phyloP scores from a whole-genome alignment of 345 rosid genomes.

The Eucalyptus tenuipes region DNA sequence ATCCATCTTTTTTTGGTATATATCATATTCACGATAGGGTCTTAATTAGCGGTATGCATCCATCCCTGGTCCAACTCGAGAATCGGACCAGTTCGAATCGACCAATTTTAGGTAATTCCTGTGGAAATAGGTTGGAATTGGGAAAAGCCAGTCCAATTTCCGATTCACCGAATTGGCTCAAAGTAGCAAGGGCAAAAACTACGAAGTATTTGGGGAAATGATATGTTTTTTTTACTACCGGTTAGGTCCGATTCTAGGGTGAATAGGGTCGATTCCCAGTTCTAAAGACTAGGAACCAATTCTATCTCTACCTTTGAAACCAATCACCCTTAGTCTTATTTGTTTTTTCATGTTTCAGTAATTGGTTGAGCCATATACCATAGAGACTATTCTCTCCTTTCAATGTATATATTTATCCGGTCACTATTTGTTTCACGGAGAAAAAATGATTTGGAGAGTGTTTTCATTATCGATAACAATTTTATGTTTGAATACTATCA shows the following conservation, averaged over 20 bases:
- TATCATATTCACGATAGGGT: background rate
- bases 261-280: accelerated
- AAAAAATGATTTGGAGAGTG: background rate
- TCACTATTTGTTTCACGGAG: accelerated
- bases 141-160: background rate
- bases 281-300: background rate
- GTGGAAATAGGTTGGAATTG: background rate
- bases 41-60: background rate
- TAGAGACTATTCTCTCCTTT: background rate
- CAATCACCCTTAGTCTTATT: background rate
- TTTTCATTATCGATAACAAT: background rate
- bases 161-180: background rate
- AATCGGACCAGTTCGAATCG: accelerated
- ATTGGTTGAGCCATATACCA: background rate
- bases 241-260: background rate
- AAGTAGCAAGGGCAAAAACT: background rate
- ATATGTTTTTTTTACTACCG: accelerated
- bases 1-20: background rate
- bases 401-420: background rate
- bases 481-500: background rate
- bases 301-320: accelerated
- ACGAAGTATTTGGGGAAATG: background rate
- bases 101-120: background rate
- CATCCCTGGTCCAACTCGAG: accelerated
- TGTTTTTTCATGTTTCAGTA: background rate